Evolutionary conservation across 202 grass and related monocot genomes (phyloP).

Genomic region (Dendrocalamus latiflorus): DNA sequence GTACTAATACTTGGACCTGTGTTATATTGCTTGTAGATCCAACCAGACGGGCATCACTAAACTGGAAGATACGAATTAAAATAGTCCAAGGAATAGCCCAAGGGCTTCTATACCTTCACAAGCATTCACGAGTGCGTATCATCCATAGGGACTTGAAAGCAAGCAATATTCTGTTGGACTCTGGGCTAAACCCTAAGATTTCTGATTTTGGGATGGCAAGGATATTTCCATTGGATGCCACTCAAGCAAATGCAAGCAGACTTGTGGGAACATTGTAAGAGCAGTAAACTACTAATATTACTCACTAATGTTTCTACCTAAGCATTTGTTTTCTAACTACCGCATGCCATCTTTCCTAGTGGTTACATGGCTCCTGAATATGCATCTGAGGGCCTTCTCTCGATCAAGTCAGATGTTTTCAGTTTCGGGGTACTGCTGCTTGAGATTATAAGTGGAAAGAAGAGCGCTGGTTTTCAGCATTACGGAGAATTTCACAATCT

Average conservation of each 20-base stretch:
- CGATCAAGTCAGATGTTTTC: conserved; percentile 66
- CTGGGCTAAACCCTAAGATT: conserved; percentile 62
- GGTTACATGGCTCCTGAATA: no score
- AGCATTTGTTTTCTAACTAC: conserved; percentile 29
- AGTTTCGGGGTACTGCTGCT: conserved; percentile 72
- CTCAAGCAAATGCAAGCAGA: conserved; percentile 48
- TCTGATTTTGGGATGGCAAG: conserved; percentile 84
- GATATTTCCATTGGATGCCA: conserved; percentile 47
- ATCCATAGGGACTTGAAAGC: conserved; percentile 85
- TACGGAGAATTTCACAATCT: conserved; percentile 51
- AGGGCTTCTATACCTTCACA: conserved; percentile 75
- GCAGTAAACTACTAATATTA: neutral
- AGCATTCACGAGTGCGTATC: conserved; percentile 56
- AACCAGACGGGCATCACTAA: conserved; percentile 11
- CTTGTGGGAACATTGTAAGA: conserved; percentile 76
- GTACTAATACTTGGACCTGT: neutral
- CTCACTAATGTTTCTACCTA: conserved; percentile 10
- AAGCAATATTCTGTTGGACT: conserved; percentile 68
- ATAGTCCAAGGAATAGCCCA: conserved; percentile 69
- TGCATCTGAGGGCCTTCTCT: conserved; percentile 52
- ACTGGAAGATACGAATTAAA: conserved; percentile 43
- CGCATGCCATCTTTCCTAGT: conserved; percentile 16
- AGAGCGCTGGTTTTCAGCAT: conserved; percentile 49
- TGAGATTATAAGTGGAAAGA: conserved; percentile 71
- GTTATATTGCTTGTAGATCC: conserved; percentile 38